Conservation (phyloP, 2,329 filamentous ascomycete genomes). For the Fonsecaea nubica region DNA sequence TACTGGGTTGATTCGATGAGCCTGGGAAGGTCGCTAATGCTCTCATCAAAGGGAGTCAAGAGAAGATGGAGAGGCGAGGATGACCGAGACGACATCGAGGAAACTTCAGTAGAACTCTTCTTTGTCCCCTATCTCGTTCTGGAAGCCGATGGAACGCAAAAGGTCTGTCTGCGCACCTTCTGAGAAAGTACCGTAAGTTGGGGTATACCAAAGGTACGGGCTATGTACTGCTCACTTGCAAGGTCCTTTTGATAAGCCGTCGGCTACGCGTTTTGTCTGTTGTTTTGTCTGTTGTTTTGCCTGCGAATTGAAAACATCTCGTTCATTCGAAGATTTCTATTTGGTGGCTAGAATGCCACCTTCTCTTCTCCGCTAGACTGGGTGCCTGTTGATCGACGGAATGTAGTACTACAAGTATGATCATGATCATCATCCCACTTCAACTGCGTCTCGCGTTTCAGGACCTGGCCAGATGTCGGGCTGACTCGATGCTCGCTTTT, state of each 20-base stretch:
- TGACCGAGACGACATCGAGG: neutral
- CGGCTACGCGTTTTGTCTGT: neutral
- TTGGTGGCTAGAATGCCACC: conserved; percentile 15
- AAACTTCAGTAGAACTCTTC: neutral
- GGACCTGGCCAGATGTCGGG: neutral
- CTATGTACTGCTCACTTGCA: neutral
- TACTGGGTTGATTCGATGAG: neutral
- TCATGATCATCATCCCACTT: conserved; percentile 18
- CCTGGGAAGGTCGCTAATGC: neutral
- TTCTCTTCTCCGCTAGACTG: conserved; percentile 22
- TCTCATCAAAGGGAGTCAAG: neutral
- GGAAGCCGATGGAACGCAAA: neutral
- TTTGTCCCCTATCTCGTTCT: neutral
- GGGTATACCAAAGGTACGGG: neutral
- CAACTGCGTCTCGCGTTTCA: conserved; percentile 15
- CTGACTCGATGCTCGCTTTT: neutral
- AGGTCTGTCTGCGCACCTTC: neutral
- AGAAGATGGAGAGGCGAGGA: neutral
- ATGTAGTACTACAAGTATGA: conserved; percentile 4
- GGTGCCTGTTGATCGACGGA: conserved; percentile 15
- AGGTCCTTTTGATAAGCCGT: conserved; percentile 4
- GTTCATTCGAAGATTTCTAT: neutral
- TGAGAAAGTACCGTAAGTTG: neutral
- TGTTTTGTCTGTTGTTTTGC: neutral
- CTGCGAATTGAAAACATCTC: neutral